phyloP scores from a whole-genome alignment of 371 early-diverging fungal genomes.

The Umbelopsis sp. region DNA sequence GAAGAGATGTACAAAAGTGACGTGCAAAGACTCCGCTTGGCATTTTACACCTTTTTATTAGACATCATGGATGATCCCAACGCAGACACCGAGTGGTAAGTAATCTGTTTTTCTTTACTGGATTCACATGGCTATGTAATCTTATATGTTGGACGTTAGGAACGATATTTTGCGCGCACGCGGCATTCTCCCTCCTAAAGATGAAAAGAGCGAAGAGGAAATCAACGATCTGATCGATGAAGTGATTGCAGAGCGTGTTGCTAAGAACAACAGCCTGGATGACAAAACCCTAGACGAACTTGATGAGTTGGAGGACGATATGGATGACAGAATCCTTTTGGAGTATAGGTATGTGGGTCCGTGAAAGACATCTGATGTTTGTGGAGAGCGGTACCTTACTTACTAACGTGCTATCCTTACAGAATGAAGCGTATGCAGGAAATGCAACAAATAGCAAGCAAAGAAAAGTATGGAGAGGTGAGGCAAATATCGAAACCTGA shows the following conservation, averaged over 20 bases:
- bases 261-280: slow-evolving; percentile 64
- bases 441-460: slow-evolving; percentile 62
- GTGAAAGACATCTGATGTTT: neutral
- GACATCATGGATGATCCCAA: slow-evolving; percentile 59
- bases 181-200: slow-evolving; percentile 87
- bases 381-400: neutral
- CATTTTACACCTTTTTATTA: neutral
- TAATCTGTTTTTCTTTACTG: neutral
- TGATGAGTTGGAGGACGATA: slow-evolving; percentile 87
- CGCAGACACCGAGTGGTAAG: slow-evolving; percentile 78
- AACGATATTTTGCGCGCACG: slow-evolving; percentile 92
- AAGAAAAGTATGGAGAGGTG: slow-evolving; percentile 81
- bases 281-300: slow-evolving; percentile 84
- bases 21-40: slow-evolving; percentile 17
- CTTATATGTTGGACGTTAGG: slow-evolving; percentile 29
- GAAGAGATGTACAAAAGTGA: slow-evolving; percentile 1
- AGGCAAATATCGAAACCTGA: slow-evolving; percentile 91
- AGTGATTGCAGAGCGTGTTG: slow-evolving; percentile 62
- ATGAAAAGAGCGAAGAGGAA: slow-evolving; percentile 72
- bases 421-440: slow-evolving; percentile 80
- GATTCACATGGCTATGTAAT: neutral
- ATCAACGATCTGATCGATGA: slow-evolving; percentile 83
- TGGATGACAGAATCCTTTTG: slow-evolving; percentile 82
- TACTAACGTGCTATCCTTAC: too few species aligned
- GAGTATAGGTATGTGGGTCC: slow-evolving; percentile 62